Base-by-base conservation (phyloP, 257 asterid genomes). In the Ehretia macrophylla region DNA sequence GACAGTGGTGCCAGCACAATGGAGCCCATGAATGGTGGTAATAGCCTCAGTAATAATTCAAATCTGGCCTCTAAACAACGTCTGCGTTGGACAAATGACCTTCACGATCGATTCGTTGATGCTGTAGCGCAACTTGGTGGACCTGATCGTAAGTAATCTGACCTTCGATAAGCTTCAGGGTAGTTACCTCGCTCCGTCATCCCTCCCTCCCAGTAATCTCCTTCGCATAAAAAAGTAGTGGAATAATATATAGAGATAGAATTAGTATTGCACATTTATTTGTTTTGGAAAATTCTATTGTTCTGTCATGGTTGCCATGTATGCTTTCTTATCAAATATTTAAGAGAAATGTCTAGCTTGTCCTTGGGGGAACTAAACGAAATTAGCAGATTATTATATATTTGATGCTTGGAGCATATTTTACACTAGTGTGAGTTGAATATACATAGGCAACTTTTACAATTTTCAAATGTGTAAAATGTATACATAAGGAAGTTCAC, bases 81-180 rank as follows among this genome's bases (percentile, higher is more conserved):
- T 62, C 94, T 92, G 51, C 97, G 98, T 19, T 92, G 97, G 98
- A 92, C 98, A 49, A 86, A 88, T 46, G 96, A 92, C 71, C 98
- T 92, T 60, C 98, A 92, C 55, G 97, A 86, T 51, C 86, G 95
- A 58, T 92, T 92, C 60, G 85, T 88, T 70, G 98, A 88, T 75
- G 93, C 98, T 56, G 98, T 92, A 21, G 97, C 97, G 10, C 97
- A 92, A 67, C 98, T 92, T 70, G 98, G 97, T 65, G 98, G 98
- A 50, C 98, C 98, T 17, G 98, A 88, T 68, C 76, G 98, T 92
- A 76, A 86, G 95, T 82, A 66, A 32, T 27, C 60, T 40, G 38
- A 38, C 62, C 65, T 49, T 54, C 62, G 11, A 11, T 66, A 72
- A 63, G 17, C 10, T 32, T 67, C 3, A 27, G 35, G 3, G 3